Evolutionary conservation across 768 basidiomycete species (phyloP), one percentile per base, ranked within the genome.

Genomic region (Phanerochaete carnosa): DNA sequence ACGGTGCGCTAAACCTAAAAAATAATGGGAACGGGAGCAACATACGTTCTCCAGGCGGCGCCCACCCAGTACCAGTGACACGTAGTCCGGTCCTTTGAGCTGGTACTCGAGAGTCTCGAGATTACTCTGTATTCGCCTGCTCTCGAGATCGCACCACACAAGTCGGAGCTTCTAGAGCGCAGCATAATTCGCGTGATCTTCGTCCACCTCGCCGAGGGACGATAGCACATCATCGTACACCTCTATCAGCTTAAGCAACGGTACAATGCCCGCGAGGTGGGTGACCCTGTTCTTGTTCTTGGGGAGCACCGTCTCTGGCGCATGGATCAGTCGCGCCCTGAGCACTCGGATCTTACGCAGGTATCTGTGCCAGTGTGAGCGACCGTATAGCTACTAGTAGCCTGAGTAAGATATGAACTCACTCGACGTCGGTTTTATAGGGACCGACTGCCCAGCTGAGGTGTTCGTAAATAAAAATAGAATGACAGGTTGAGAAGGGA

Each of bases 401-500:
- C 26, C 5, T 13, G 47, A n/a, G 19, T 45, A 13, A 13, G 9
- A 29, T 8, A 55, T n/a, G 12, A 6, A 63, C 65, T 13, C 53
- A 72, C 65, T 61, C 59, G n/a, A 71, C 52, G 23, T 67, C 62
- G 52, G 67, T 69, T 45, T 69, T 67, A 56, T 70, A 70, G 60
- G 70, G 70, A 16, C 71, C 71, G 8, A 58, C 69, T 1, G 71
- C 70, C 66, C 70, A 70, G 45, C 71, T 72, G 22, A 15, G 32
- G 26, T 50, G 13, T 29, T 47, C 19, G 29, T 53, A 55, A 43
- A 1, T 6, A 46, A 15, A 23, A 8, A 46, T n/a, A 46, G 6
- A 46, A 9, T 8, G 23, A 33, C n/a, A 51, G 11, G 33, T 39
- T 28, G 26, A 45, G 15, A 7, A 15, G 33, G 8, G 33, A 8